These are phyloP conservation scores for Penicillium sp. DNA, from an alignment of 2,329 filamentous ascomycete genomes.

Conservation along the genomic window DNA sequence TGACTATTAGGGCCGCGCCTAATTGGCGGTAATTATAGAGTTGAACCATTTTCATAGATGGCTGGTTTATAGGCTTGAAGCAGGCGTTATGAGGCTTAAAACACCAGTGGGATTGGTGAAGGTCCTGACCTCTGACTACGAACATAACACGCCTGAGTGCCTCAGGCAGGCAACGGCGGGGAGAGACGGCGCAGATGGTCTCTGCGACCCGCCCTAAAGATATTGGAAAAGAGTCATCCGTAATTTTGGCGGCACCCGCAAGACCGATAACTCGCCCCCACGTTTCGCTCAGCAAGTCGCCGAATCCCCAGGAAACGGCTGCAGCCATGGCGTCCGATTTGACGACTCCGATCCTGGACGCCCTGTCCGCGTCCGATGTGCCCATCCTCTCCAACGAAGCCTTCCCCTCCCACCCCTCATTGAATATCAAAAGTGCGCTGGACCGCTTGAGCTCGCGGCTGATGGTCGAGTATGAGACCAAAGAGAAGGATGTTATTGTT, in stretches of 20 bases:
- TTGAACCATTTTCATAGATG: neutral
- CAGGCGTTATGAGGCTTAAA: neutral
- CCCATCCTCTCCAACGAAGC: conserved; percentile 64
- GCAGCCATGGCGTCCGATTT: conserved; percentile 53
- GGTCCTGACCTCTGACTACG: neutral
- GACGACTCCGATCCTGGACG: conserved; percentile 60
- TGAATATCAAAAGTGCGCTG: conserved; percentile 75
- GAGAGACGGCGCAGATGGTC: conserved; percentile 25
- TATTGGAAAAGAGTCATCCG: conserved; percentile 34
- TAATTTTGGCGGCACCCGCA: conserved; percentile 26
- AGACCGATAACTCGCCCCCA: conserved; percentile 7
- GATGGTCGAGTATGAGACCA: conserved; percentile 81
- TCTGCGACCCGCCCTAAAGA: conserved; percentile 22
- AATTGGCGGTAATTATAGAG: neutral
- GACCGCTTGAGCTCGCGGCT: conserved; percentile 78
- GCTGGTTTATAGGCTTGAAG: neutral
- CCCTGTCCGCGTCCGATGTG: conserved; percentile 57
- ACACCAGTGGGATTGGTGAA: neutral
- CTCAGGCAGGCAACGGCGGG: conserved; percentile 11
- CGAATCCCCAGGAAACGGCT: conserved; percentile 23
- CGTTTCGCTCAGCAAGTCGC: conserved; percentile 7
- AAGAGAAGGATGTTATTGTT: conserved; percentile 71
- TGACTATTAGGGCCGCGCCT: neutral
- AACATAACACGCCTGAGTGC: neutral
- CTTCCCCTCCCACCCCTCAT: conserved; percentile 63